These are phyloP conservation scores for Alternaria solani DNA, from an alignment of 2,329 filamentous ascomycete genomes.

Conservation along the genomic window DNA sequence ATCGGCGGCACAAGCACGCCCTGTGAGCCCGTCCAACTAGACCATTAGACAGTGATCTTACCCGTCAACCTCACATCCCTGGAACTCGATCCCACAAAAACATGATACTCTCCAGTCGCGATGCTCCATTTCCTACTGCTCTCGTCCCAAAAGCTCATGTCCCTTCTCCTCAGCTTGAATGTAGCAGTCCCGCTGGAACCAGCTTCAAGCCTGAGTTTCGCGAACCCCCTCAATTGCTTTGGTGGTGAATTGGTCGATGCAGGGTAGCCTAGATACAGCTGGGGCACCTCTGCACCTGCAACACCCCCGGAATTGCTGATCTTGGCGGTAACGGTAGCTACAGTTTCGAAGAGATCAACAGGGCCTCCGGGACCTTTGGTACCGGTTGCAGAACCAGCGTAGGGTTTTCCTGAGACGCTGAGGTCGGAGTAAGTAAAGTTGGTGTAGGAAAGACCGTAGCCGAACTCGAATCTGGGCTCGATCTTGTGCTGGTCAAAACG, in stretches of 20 bases:
- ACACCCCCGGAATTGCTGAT: constrained; percentile 49
- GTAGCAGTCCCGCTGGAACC: constrained; percentile 42
- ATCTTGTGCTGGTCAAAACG: constrained; percentile 54
- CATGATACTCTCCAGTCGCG: constrained; percentile 43
- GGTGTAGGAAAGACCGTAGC: constrained; percentile 56
- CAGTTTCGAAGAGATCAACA: constrained; percentile 45
- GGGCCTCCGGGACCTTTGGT: constrained; percentile 38
- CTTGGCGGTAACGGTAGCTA: constrained; percentile 46
- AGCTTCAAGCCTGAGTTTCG: constrained; percentile 44
- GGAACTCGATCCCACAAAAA: constrained; percentile 47
- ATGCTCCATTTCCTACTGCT: constrained; percentile 46
- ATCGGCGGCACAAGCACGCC: not conserved
- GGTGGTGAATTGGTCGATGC: constrained; percentile 39
- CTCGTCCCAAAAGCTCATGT: constrained; percentile 50
- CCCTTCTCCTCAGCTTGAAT: constrained; percentile 47
- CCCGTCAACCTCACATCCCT: constrained; percentile 47
- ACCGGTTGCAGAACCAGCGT: constrained; percentile 35
- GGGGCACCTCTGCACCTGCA: constrained; percentile 49
- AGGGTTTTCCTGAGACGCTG: constrained; percentile 31
- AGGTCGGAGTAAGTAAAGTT: constrained; percentile 53
- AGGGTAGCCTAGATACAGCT: constrained; percentile 50
- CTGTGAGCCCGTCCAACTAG: not conserved
- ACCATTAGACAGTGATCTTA: constrained; percentile 42
- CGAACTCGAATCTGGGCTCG: constrained; percentile 54
- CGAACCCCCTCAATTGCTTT: constrained; percentile 49